phyloP scores from a whole-genome alignment of 2,329 filamentous ascomycete genomes.

The Mycocentrospora acerina region DNA sequence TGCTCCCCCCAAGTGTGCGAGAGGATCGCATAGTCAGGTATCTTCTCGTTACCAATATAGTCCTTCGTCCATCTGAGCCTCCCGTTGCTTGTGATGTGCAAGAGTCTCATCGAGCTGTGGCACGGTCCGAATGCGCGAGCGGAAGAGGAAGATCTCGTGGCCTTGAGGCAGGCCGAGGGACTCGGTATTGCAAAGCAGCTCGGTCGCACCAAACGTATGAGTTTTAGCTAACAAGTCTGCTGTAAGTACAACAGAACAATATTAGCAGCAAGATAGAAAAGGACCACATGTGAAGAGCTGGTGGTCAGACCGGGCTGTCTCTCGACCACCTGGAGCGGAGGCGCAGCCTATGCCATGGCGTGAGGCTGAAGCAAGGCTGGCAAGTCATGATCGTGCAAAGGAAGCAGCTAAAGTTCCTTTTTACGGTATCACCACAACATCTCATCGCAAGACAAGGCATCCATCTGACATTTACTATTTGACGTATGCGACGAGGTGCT shows the following conservation, averaged over 20 bases:
- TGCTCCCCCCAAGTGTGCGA: constrained; percentile 17
- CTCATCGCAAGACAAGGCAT: background rate
- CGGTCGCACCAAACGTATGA: constrained; percentile 1
- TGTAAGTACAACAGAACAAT: constrained; percentile 2
- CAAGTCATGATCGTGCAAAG: background rate
- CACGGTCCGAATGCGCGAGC: constrained; percentile 6
- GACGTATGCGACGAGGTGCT: background rate
- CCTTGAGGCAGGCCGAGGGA: constrained; percentile 9
- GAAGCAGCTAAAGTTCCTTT: no score
- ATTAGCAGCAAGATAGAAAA: constrained; percentile 4
- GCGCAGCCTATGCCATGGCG: constrained; percentile 6
- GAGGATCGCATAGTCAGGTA: constrained; percentile 11
- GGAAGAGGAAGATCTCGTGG: constrained; percentile 4
- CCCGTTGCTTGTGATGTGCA: constrained; percentile 10
- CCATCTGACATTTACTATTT: background rate
- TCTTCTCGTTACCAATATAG: background rate
- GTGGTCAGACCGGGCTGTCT: constrained; percentile 8
- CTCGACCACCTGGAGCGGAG: constrained; percentile 4
- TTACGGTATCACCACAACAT: background rate
- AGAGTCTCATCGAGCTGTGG: constrained; percentile 10
- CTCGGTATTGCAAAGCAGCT: constrained; percentile 7
- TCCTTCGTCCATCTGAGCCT: constrained; percentile 7
- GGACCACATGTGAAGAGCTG: no score
- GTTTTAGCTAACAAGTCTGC: constrained; percentile 2
- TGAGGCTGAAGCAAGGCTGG: background rate